These are phyloP conservation scores for Wickerhamomyces strasburgensis DNA, from an alignment of 805 yeast genomes.

Conservation along the genomic window DNA sequence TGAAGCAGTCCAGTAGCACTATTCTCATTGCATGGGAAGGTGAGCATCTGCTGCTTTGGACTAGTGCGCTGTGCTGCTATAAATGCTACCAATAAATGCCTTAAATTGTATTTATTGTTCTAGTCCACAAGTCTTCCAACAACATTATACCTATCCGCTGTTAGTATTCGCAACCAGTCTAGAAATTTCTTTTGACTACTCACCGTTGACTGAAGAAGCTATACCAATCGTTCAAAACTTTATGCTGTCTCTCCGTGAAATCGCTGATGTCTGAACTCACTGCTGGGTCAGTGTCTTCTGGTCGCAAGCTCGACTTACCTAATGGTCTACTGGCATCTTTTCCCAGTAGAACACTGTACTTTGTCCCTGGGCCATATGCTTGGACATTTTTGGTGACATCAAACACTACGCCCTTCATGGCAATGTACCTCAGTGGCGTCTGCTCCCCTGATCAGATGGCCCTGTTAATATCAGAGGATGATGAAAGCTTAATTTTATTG, in stretches of 20 bases:
- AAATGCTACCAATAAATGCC: background rate
- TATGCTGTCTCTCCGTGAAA: slow-evolving; percentile 54
- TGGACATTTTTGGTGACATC: slow-evolving; percentile 66
- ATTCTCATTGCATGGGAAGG: too few relatives aligned
- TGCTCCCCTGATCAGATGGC: slow-evolving; percentile 31
- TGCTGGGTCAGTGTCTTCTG: slow-evolving; percentile 40
- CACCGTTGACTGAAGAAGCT: slow-evolving; percentile 54
- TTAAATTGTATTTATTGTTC: background rate
- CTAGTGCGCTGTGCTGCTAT: background rate
- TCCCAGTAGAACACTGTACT: slow-evolving; percentile 69
- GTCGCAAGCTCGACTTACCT: slow-evolving; percentile 60
- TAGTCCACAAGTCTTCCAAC: slow-evolving; percentile 11
- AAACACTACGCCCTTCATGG: slow-evolving; percentile 69
- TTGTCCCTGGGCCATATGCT: slow-evolving; percentile 73
- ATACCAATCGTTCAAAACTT: slow-evolving; percentile 71
- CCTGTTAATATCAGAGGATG: slow-evolving; percentile 1
- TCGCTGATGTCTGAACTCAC: slow-evolving; percentile 46
- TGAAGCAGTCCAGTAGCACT: too few relatives aligned
- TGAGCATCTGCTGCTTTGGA: too few relatives aligned
- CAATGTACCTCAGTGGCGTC: slow-evolving; percentile 55
- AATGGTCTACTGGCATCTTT: slow-evolving; percentile 73
- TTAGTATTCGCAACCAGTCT: slow-evolving; percentile 3
- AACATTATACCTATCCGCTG: slow-evolving; percentile 12
- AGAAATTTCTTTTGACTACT: slow-evolving; percentile 2
- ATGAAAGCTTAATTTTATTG: too few relatives aligned